These are phyloP conservation scores for Stemphylium beticola DNA, from an alignment of 2,329 filamentous ascomycete genomes.

Conservation along the genomic window DNA sequence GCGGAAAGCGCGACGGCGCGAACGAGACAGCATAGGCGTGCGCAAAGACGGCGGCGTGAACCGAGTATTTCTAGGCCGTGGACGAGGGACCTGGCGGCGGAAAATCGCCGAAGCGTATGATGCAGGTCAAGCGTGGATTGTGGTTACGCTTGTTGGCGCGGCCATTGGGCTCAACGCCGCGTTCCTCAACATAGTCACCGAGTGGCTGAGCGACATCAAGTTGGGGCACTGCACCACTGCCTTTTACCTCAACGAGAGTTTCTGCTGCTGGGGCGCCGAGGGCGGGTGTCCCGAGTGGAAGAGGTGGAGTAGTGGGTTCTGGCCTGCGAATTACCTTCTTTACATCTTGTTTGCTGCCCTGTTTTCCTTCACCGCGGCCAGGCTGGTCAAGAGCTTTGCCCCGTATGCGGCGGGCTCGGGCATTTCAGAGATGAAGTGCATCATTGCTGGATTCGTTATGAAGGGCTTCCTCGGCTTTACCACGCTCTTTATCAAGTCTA, in stretches of 20 bases:
- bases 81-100: slow-evolving; percentile 69
- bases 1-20: slow-evolving; percentile 75
- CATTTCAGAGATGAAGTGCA: slow-evolving; percentile 99
- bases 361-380: slow-evolving; percentile 83
- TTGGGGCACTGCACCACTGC: slow-evolving; percentile 93
- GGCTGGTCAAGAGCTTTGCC: slow-evolving; percentile 86
- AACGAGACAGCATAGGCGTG: slow-evolving; percentile 39
- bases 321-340: slow-evolving; percentile 80
- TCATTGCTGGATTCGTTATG: slow-evolving; percentile 99
- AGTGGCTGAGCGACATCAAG: slow-evolving; percentile 97
- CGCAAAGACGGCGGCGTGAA: slow-evolving; percentile 59
- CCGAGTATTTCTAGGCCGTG: slow-evolving; percentile 68
- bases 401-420: slow-evolving; percentile 96
- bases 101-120: slow-evolving; percentile 88
- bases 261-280: slow-evolving; percentile 97
- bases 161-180: slow-evolving; percentile 93
- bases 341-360: slow-evolving; percentile 85
- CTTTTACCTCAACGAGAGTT: slow-evolving; percentile 96
- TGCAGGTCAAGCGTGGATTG: slow-evolving; percentile 96
- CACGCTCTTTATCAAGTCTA: slow-evolving; percentile 92
- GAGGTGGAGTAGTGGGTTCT: slow-evolving; percentile 81
- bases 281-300: slow-evolving; percentile 89
- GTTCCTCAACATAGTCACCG: slow-evolving; percentile 91
- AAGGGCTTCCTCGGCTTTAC: slow-evolving; percentile 93
- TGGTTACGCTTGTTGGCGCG: slow-evolving; percentile 90